Conservation (phyloP, 306 rosid genomes). For the Abrus pulchellus region DNA sequence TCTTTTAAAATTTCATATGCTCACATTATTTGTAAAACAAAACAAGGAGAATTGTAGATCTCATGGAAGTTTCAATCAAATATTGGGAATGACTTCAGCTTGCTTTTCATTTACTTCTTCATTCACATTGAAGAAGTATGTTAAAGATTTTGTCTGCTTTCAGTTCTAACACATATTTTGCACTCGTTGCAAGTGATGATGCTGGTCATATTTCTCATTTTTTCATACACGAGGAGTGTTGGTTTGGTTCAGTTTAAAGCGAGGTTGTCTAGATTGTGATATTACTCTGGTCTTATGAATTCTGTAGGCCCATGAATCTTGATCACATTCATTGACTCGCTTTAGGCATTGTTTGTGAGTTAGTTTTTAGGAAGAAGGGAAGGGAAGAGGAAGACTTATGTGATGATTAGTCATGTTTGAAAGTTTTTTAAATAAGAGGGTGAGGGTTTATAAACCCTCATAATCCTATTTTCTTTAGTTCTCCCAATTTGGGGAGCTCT, state of each 20-base stretch:
- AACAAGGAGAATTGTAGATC: constrained; percentile 11
- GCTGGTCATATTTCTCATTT: background rate
- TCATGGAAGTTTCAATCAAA: background rate
- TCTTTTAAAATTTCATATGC: background rate
- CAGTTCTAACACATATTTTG: background rate
- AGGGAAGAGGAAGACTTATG: too few relatives aligned
- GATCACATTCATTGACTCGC: background rate
- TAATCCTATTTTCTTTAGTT: too few relatives aligned
- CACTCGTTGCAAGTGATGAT: background rate
- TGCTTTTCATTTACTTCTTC: constrained; percentile 16
- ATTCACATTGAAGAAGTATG: background rate
- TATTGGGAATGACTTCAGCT: constrained; percentile 4
- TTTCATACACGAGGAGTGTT: constrained; percentile 24
- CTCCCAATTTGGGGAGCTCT: too few relatives aligned
- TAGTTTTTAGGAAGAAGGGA: too few relatives aligned
- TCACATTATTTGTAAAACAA: background rate
- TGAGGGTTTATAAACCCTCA: too few relatives aligned
- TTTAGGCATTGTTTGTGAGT: too few relatives aligned
- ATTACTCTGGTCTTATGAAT: background rate
- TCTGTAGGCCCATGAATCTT: background rate
- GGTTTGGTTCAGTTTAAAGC: background rate
- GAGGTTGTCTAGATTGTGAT: background rate
- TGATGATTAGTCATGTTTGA: too few relatives aligned
- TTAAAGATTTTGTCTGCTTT: constrained; percentile 23
- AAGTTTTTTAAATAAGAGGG: too few relatives aligned